Evolutionary conservation across 495 filamentous ascomycete genomes (phyloP).

Genomic region (Poronia punctata): DNA sequence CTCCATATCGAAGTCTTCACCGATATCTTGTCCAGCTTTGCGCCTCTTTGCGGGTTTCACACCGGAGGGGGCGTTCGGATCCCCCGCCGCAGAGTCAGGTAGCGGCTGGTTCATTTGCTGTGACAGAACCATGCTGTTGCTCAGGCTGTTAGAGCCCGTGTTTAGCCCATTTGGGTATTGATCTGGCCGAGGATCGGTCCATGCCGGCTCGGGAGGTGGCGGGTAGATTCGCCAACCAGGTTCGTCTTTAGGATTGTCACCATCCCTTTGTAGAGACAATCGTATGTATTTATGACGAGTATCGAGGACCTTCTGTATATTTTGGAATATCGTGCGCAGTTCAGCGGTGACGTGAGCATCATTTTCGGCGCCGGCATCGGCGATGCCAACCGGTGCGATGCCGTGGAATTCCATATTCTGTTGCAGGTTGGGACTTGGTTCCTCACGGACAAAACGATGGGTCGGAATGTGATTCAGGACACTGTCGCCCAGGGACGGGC

Average conservation of each 20-base stretch:
- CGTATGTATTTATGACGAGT: slow-evolving; percentile 83
- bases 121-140: slow-evolving; percentile 47
- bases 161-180: slow-evolving; percentile 28
- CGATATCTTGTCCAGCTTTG: slow-evolving; percentile 87
- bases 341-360: slow-evolving; percentile 73
- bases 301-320: slow-evolving; percentile 76
- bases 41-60: slow-evolving; percentile 46
- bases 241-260: slow-evolving; percentile 81
- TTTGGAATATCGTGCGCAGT: slow-evolving; percentile 74
- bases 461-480: slow-evolving; percentile 5
- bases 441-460: slow-evolving; percentile 13
- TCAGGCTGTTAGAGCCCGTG: slow-evolving; percentile 44
- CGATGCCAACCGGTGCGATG: slow-evolving; percentile 15
- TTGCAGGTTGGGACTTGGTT: slow-evolving; percentile 9
- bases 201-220: slow-evolving; percentile 79
- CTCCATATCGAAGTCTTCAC: slow-evolving; percentile 79
- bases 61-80: slow-evolving; percentile 11
- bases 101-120: slow-evolving; percentile 15
- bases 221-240: slow-evolving; percentile 85
- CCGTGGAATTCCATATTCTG: slow-evolving; percentile 16
- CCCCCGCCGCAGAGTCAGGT: slow-evolving; percentile 2
- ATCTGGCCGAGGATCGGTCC: slow-evolving; percentile 59
- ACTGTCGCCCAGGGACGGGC: slow-evolving; percentile 22
- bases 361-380: slow-evolving; percentile 41
- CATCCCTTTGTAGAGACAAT: slow-evolving; percentile 72